phyloP scores from a whole-genome alignment of 495 filamentous ascomycete species.

The Chaetomium tenue region DNA sequence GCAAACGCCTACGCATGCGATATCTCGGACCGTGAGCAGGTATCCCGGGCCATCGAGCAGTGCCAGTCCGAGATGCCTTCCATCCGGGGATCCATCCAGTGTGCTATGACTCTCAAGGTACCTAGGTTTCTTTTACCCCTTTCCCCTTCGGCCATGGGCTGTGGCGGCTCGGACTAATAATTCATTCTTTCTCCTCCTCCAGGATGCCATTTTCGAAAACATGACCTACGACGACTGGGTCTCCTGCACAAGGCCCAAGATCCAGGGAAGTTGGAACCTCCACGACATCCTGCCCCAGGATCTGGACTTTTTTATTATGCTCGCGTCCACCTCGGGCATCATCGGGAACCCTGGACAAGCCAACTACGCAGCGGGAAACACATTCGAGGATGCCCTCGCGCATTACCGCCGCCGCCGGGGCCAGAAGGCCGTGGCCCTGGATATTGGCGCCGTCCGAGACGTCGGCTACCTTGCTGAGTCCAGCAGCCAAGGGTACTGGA shows the following conservation, averaged over 20 bases:
- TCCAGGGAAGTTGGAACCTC: not conserved
- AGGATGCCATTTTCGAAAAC: slow-evolving; percentile 1
- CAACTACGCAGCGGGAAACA: not conserved
- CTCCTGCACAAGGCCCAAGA: not conserved
- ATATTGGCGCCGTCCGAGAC: too few relatives aligned
- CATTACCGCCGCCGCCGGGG: too few relatives aligned
- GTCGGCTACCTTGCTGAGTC: too few relatives aligned
- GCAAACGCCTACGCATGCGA: not conserved
- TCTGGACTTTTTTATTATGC: not conserved
- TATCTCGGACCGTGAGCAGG: not conserved
- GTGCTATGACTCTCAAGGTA: not conserved
- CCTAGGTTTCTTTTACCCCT: not conserved
- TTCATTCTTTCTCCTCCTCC: not conserved
- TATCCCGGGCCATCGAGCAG: not conserved
- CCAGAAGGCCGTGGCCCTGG: too few relatives aligned
- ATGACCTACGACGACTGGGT: not conserved
- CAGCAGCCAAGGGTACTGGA: too few relatives aligned
- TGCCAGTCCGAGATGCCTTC: not conserved
- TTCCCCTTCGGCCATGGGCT: not conserved
- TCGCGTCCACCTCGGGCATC: not conserved
- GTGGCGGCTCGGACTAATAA: not conserved
- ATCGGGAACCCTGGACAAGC: not conserved
- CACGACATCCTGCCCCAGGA: not conserved
- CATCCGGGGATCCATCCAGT: not conserved
- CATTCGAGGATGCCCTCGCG: not conserved